phyloP scores from a whole-genome alignment of 2,329 filamentous ascomycete species.

The Lasiodiplodia gonubiensis region DNA sequence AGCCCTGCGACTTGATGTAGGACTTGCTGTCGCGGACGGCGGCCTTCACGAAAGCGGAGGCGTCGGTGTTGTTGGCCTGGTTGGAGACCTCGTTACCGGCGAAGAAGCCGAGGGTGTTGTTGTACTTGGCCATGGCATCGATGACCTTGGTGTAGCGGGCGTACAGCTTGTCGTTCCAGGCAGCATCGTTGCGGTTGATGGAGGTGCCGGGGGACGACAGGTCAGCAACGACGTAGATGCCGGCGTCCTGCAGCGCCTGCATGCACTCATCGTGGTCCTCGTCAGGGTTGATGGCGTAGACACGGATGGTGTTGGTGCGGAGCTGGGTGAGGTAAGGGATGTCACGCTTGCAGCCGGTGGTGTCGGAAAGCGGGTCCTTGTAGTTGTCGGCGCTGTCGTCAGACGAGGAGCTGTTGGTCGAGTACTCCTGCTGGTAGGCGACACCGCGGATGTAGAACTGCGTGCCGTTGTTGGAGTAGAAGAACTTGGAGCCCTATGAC shows the following conservation, averaged over 20 bases:
- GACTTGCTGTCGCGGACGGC: conserved; percentile 95
- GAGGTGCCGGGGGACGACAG: conserved; percentile 80
- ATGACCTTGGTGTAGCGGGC: conserved; percentile 82
- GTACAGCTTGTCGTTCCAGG: conserved; percentile 81
- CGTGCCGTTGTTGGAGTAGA: conserved; percentile 80
- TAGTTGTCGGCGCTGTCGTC: conserved; percentile 68
- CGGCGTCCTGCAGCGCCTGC: conserved; percentile 77
- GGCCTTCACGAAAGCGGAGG: conserved; percentile 95
- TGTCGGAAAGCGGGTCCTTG: conserved; percentile 81
- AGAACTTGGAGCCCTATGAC: conserved; percentile 78
- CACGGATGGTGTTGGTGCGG: conserved; percentile 90
- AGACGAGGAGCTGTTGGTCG: conserved; percentile 58
- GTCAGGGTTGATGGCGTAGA: conserved; percentile 87
- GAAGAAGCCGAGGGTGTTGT: conserved; percentile 96
- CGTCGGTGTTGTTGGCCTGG: conserved; percentile 82
- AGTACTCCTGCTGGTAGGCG: conserved; percentile 86
- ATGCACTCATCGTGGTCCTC: conserved; percentile 84
- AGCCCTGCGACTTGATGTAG: conserved; percentile 82
- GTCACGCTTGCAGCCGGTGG: conserved; percentile 77
- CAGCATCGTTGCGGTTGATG: conserved; percentile 80
- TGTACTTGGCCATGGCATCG: conserved; percentile 79
- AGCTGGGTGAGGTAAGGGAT: conserved; percentile 79
- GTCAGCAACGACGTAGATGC: conserved; percentile 96
- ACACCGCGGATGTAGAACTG: conserved; percentile 84
- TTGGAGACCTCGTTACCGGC: conserved; percentile 98